These are phyloP conservation scores for Agaricus sinodeliciosus DNA, from an alignment of 768 basidiomycete genomes.

Conservation along the genomic window DNA sequence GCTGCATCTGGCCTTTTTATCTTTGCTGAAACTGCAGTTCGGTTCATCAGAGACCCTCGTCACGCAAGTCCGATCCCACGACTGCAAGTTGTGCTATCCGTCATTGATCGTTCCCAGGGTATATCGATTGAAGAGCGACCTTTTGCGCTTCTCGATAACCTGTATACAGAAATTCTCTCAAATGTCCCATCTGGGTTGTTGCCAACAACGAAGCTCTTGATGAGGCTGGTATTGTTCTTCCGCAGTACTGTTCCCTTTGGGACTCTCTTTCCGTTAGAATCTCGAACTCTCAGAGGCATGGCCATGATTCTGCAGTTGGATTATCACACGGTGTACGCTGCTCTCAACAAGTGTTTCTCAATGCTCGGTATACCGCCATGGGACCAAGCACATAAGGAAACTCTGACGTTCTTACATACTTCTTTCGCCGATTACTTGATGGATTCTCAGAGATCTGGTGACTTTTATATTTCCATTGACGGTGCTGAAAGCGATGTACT, in stretches of 20 bases:
- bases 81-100: neutral
- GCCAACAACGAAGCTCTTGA: neutral
- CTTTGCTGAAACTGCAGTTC: neutral
- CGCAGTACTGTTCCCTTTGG: neutral
- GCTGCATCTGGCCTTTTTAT: neutral
- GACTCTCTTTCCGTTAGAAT: neutral
- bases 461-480: conserved; percentile 11
- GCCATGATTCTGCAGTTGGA: neutral
- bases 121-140: no score
- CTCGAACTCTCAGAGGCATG: neutral
- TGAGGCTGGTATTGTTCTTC: neutral
- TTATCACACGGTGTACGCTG: no score
- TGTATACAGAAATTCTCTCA: neutral
- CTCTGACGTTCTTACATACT: conserved; percentile 20
- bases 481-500: neutral
- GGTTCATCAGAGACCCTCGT: neutral
- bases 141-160: neutral
- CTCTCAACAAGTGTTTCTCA: neutral
- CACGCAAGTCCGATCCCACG: neutral
- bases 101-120: no score
- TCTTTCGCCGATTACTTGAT: conserved; percentile 24
- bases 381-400: neutral
- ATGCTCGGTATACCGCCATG: neutral
- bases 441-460: neutral
- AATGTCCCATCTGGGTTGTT: neutral